Evolutionary conservation across 352 stramenopile genomes (phyloP).

Genomic region (Globisporangium apiculatum): DNA sequence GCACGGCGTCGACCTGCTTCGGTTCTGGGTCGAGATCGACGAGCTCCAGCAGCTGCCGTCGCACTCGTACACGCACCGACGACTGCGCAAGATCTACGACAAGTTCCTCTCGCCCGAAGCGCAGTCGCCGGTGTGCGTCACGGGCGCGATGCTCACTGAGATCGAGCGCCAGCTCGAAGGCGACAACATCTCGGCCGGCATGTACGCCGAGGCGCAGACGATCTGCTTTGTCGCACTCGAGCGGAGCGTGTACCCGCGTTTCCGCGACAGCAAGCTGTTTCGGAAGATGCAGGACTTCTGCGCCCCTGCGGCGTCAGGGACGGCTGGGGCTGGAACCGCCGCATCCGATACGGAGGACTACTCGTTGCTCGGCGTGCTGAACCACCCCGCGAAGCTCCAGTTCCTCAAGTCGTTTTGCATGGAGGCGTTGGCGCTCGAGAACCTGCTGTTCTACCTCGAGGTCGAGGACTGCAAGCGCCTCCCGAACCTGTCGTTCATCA

Average conservation of each 20-base stretch:
- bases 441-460: conserved; percentile 80
- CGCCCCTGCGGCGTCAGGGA: conserved; percentile 16
- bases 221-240: conserved; percentile 65
- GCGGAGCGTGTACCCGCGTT: conserved; percentile 68
- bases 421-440: conserved; percentile 72
- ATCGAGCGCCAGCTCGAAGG: conserved; percentile 55
- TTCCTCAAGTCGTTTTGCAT: conserved; percentile 87
- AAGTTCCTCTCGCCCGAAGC: conserved; percentile 76
- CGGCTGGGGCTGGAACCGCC: conserved; percentile 1
- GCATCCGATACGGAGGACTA: conserved; percentile 34
- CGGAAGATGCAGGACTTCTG: conserved; percentile 74
- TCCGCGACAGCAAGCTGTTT: conserved; percentile 70
- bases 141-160: conserved; percentile 49
- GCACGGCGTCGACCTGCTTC: conserved; percentile 52
- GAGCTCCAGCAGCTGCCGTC: conserved; percentile 63
- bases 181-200: conserved; percentile 60
- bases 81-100: conserved; percentile 81
- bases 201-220: conserved; percentile 59
- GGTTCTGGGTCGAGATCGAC: conserved; percentile 82
- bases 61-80: conserved; percentile 73
- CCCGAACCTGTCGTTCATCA: conserved; percentile 76
- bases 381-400: conserved; percentile 63
- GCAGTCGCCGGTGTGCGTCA: conserved; percentile 68
- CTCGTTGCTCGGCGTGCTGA: conserved; percentile 51
- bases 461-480: conserved; percentile 82